Evolutionary conservation across 176 grass and related monocot species (phyloP).

Genomic region (Typha latifolia): DNA sequence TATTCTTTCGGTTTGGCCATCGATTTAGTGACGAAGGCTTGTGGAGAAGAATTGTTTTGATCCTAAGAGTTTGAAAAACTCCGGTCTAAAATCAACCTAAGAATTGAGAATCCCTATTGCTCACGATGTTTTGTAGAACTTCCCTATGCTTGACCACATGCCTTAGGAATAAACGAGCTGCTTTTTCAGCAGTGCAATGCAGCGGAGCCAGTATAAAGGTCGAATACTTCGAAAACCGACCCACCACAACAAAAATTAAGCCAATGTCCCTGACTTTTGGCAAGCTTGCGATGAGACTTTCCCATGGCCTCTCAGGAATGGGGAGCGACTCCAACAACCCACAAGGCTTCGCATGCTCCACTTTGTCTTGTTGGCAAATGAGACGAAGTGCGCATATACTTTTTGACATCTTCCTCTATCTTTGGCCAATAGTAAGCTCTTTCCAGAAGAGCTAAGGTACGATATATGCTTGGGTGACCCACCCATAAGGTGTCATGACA

Average conservation of each 20-base stretch:
- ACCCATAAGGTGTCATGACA: neutral
- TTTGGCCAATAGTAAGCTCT: neutral
- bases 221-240: neutral
- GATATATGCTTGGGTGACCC: neutral
- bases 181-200: neutral
- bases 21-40: neutral
- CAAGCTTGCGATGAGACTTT: neutral
- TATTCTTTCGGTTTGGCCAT: neutral
- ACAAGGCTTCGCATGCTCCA: neutral
- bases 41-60: neutral
- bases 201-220: no score
- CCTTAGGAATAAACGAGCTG: neutral
- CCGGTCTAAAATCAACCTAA: neutral
- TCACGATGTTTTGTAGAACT: neutral
- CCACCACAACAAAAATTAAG: neutral
- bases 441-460: neutral
- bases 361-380: neutral
- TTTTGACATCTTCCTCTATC: neutral
- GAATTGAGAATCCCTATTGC: neutral
- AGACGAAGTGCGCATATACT: neutral
- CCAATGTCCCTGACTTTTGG: neutral
- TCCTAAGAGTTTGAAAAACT: neutral
- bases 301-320: neutral
- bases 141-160: neutral
- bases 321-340: neutral